These are phyloP conservation scores for Talaromyces sp. DNA, from an alignment of 2,329 filamentous ascomycete species.

Conservation along the genomic window DNA sequence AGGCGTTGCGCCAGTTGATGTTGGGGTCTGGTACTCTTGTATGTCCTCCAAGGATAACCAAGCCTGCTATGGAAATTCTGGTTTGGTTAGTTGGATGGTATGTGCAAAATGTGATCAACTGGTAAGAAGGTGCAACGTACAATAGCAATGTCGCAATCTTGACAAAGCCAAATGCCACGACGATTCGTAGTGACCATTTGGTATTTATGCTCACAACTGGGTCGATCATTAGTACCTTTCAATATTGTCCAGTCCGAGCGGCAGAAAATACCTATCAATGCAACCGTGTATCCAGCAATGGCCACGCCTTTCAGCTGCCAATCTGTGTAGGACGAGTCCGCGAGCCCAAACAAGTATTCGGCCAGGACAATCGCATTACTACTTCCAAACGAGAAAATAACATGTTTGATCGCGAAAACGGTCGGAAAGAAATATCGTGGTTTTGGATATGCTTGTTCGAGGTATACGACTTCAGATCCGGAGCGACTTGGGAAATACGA, in stretches of 20 bases:
- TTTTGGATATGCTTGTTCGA: constrained; percentile 63
- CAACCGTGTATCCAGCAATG: constrained; percentile 26
- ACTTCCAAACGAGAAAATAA: constrained; percentile 62
- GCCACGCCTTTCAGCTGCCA: constrained; percentile 12
- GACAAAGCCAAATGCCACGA: constrained; percentile 54
- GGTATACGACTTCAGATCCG: constrained; percentile 62
- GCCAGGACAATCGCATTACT: constrained; percentile 54
- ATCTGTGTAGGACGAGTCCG: constrained; percentile 23
- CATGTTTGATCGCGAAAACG: constrained; percentile 60
- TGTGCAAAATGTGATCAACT: background rate
- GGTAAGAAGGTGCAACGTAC: constrained; percentile 19
- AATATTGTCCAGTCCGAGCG: background rate
- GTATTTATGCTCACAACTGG: constrained; percentile 51
- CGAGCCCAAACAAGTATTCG: constrained; percentile 16
- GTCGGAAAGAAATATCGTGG: constrained; percentile 62
- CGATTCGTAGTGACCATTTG: constrained; percentile 52
- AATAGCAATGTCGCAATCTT: constrained; percentile 63
- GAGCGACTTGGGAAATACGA: constrained; percentile 64
- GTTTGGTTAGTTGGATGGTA: background rate
- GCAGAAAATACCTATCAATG: constrained; percentile 34
- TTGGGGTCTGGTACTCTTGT: constrained; percentile 47
- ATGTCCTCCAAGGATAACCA: constrained; percentile 59
- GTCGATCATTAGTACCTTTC: constrained; percentile 2
- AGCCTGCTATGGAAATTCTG: constrained; percentile 53
- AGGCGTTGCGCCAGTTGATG: constrained; percentile 53